These are phyloP conservation scores for Aquilaria agallochum DNA, from an alignment of 441 rosid genomes.

Conservation along the genomic window DNA sequence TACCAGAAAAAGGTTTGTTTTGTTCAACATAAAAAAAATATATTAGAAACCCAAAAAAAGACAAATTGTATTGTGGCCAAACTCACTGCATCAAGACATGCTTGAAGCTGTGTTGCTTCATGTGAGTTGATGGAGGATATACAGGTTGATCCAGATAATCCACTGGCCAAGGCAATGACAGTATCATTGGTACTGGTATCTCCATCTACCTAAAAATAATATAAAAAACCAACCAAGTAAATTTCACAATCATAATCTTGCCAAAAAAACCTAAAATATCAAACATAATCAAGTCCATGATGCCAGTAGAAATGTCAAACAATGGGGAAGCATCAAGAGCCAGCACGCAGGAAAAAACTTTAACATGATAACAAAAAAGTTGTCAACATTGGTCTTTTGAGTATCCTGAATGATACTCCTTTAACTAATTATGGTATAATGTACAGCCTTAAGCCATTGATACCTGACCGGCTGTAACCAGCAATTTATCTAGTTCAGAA, in stretches of 20 bases:
- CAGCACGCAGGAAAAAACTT: constrained; percentile 9
- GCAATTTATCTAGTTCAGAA: no score
- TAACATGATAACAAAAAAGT: no score
- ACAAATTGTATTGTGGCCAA: constrained; percentile 12
- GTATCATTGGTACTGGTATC: constrained; percentile 96
- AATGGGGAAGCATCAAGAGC: neutral
- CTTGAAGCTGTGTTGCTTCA: constrained; percentile 83
- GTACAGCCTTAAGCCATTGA: no score
- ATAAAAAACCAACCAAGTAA: constrained; percentile 10
- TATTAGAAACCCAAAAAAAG: neutral
- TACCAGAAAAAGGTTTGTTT: neutral
- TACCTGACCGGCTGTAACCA: no score
- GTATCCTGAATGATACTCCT: no score
- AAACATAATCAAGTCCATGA: no score
- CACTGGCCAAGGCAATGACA: constrained; percentile 91
- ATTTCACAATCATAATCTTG: neutral
- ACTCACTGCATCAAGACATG: constrained; percentile 88
- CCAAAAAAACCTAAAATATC: neutral
- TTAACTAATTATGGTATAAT: no score
- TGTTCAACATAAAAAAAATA: neutral
- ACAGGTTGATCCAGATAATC: constrained; percentile 68
- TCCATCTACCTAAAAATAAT: constrained; percentile 78
- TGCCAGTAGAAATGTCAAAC: neutral
- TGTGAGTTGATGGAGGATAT: constrained; percentile 60
- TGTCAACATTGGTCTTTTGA: no score